Evolutionary conservation across 768 basidiomycete species (phyloP).

Genomic region (Tricholoma saponaceum): DNA sequence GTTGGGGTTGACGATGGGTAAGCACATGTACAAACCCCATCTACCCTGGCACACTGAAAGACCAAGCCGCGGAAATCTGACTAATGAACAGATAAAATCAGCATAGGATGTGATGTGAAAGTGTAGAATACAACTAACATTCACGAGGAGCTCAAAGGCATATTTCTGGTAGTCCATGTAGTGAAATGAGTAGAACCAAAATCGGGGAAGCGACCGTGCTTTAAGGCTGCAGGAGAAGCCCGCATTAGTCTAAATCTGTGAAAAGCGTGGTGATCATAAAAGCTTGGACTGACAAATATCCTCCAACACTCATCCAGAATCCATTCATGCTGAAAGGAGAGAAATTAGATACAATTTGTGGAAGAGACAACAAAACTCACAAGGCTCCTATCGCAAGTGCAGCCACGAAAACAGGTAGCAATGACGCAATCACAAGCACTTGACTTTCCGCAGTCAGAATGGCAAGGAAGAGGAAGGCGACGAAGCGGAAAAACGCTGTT

Average conservation of each 20-base stretch:
- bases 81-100: too few relatives aligned
- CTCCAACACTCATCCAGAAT: constrained; percentile 61
- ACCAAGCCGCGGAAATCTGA: too few relatives aligned
- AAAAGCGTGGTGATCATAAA: not conserved
- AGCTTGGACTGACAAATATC: too few relatives aligned
- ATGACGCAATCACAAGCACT: constrained; percentile 43
- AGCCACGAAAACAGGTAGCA: constrained; percentile 56
- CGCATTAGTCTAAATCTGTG: constrained; percentile 3
- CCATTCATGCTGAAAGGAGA: constrained; percentile 40
- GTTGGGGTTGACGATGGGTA: constrained; percentile 44
- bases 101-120: too few relatives aligned
- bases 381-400: constrained; percentile 53
- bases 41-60: constrained; percentile 35
- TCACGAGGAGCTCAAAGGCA: constrained; percentile 34
- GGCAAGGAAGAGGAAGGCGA: constrained; percentile 49
- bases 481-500: constrained; percentile 49
- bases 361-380: constrained; percentile 15
- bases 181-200: constrained; percentile 50
- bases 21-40: constrained; percentile 41
- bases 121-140: constrained; percentile 21
- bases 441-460: constrained; percentile 52
- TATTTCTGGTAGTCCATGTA: constrained; percentile 52
- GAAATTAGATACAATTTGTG: not conserved
- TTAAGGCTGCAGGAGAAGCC: constrained; percentile 38
- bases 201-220: constrained; percentile 48